Conservation (phyloP, 345 rosid species). For the Firmiana major region DNA sequence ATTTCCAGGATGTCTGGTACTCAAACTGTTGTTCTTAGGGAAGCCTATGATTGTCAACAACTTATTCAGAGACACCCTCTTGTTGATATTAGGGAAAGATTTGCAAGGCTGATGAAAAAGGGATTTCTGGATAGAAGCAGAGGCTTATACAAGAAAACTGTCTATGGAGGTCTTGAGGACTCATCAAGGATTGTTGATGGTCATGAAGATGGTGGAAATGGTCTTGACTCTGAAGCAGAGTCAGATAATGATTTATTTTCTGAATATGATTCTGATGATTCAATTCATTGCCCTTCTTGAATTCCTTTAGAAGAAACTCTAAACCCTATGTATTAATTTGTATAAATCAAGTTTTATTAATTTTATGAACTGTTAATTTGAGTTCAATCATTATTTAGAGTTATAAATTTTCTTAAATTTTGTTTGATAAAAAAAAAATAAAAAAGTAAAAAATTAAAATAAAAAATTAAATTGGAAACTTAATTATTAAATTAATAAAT, state of each 20-base stretch:
- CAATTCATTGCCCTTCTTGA: conserved; percentile 8
- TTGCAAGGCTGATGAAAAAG: conserved; percentile 46
- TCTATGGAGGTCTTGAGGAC: conserved; percentile 7
- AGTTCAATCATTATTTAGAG: no score
- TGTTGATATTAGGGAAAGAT: conserved; percentile 43
- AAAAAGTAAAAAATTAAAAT: no score
- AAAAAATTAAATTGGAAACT: no score
- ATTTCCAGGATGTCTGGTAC: conserved; percentile 61
- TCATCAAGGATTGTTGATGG: background rate
- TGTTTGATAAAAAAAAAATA: no score
- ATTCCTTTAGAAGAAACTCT: background rate
- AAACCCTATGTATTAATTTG: no score
- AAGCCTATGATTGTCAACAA: conserved; percentile 52
- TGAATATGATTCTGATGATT: conserved; percentile 34
- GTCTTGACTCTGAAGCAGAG: conserved; percentile 31
- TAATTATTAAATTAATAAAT: no score
- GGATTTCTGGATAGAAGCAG: conserved; percentile 65
- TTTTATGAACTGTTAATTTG: no score
- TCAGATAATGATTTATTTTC: conserved; percentile 24
- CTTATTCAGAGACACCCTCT: conserved; percentile 60
- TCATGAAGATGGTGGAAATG: conserved; percentile 2
- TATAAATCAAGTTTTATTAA: no score
- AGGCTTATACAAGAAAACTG: conserved; percentile 44
- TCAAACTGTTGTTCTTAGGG: conserved; percentile 75
- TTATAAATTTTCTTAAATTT: no score